A percentile compares a stretch with the other conserved stretches of the same genome.
Evolutionary conservation across 2,329 filamentous ascomycete species (phyloP).

Genomic region (Pseudopyrenochaeta lycopersici): DNA sequence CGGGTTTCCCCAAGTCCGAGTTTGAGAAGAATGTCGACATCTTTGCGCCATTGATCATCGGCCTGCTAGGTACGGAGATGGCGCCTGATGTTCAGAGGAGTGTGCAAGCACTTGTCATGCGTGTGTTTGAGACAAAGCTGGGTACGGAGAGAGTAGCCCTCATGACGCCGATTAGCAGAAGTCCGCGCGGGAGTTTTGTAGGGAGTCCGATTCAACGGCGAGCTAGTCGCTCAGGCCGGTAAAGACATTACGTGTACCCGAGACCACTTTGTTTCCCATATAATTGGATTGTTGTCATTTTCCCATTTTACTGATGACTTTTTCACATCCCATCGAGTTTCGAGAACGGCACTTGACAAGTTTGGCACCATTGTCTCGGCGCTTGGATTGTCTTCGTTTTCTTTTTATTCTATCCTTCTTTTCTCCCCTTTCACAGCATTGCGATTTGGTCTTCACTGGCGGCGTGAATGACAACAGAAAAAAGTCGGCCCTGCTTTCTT

Average conservation of each 20-base stretch:
- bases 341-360: no score
- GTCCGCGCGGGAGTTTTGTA: slow-evolving; percentile 31
- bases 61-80: slow-evolving; percentile 83
- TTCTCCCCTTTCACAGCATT: no score
- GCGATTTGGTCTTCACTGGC: no score
- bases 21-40: slow-evolving; percentile 81
- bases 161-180: slow-evolving; percentile 31
- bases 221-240: slow-evolving; percentile 15
- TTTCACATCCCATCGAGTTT: no score
- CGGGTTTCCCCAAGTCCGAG: slow-evolving; percentile 79
- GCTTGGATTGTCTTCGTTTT: no score
- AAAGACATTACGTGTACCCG: no score
- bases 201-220: slow-evolving; percentile 28
- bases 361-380: no score
- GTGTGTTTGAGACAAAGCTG: slow-evolving; percentile 74
- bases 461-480: no score
- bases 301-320: not conserved
- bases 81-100: slow-evolving; percentile 79
- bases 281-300: no score
- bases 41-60: slow-evolving; percentile 88
- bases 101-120: slow-evolving; percentile 77
- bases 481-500: no score
- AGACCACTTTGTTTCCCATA: no score
- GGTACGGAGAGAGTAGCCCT: slow-evolving; percentile 30
- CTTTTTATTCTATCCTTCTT: no score